Evolutionary conservation across 768 basidiomycete species (phyloP), one percentile per base, ranked within the genome.

Genomic region (Boletus pseudopeckii): DNA sequence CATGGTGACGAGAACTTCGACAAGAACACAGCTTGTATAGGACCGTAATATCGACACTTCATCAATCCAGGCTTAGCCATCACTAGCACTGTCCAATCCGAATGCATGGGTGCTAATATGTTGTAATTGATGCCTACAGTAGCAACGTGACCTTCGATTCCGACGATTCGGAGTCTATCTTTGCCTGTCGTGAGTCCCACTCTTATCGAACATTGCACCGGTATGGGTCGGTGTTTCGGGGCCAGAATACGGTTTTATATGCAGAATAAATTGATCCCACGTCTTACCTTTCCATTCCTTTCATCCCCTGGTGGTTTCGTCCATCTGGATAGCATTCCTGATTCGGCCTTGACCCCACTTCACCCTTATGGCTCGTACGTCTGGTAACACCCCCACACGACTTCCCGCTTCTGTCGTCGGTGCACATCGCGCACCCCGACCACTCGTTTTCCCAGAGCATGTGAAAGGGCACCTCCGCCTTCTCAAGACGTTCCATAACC

Each of bases 391-490:
- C 9, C 18, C 45, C 24, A 15, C 52, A 14, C 44, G 18, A 9
- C 18, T 47, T 10, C 33, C 58, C 1, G n/a, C 17, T 4, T 71
- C 59, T 50, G 39, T 53, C 30, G 54, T 71, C 10, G 71, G 65
- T 5, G 47, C 55, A 20, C 61, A 59, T 8, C 54, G 32, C 34
- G 28, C 52, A 18, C 24, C 48, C 5, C 50, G 55, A 7, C 69
- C 73, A 4, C 64, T 74, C 5, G 73, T 75, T n/a, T 58, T 61
- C 7, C 36, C 61, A 15, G 50, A 56, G 39, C 63, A 75, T n/a
- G 60, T 74, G 5, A 70, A 65, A 46, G 65, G 64, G 2, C 74
- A 75, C 48, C 64, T 74, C 15, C 63, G 60, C 13, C 69, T 74
- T 30, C 64, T 74, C 24, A 58, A 64, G 17, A 59, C 63, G n/a